Evolutionary conservation across 1,284 basidiomycete species (phyloP).

Genomic region (Marasmius sp.): DNA sequence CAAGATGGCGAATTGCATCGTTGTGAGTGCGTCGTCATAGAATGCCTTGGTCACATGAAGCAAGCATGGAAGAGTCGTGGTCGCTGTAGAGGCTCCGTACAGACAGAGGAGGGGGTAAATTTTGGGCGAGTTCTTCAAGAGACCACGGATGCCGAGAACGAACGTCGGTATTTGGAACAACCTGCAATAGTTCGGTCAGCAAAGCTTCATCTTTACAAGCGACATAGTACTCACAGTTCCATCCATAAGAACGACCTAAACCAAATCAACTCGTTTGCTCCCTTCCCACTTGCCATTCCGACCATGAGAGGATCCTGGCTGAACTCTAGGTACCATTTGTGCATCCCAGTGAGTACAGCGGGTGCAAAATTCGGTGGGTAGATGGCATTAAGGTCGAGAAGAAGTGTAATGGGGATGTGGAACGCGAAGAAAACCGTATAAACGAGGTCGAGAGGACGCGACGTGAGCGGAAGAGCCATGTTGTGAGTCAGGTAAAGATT

Average conservation of each 20-base stretch:
- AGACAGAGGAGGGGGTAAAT: slow-evolving; percentile 61
- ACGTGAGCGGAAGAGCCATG: slow-evolving; percentile 34
- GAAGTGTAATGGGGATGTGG: slow-evolving; percentile 62
- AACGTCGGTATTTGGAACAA: slow-evolving; percentile 80
- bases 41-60: slow-evolving; percentile 48
- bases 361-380: slow-evolving; percentile 58
- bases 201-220: slow-evolving; percentile 7
- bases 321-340: slow-evolving; percentile 45
- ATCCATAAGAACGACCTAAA: slow-evolving; percentile 64
- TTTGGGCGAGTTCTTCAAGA: slow-evolving; percentile 59
- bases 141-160: slow-evolving; percentile 60
- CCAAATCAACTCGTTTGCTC: slow-evolving; percentile 51
- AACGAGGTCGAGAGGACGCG: slow-evolving; percentile 60
- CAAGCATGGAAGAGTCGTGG: slow-evolving; percentile 75
- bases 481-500: background rate
- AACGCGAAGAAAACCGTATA: slow-evolving; percentile 65
- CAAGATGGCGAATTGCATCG: slow-evolving; percentile 50
- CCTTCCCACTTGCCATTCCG: slow-evolving; percentile 46
- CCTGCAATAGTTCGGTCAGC: slow-evolving; percentile 28
- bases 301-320: slow-evolving; percentile 67
- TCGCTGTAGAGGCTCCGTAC: slow-evolving; percentile 78
- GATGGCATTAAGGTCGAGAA: slow-evolving; percentile 71
- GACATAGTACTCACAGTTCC: slow-evolving; percentile 45
- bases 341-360: slow-evolving; percentile 37
- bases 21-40: slow-evolving; percentile 37